A percentile compares a stretch with the other conserved stretches of the same genome.
Evolutionary conservation across 2,329 filamentous ascomycete genomes (phyloP).

Genomic region (Exophiala viscosa): DNA sequence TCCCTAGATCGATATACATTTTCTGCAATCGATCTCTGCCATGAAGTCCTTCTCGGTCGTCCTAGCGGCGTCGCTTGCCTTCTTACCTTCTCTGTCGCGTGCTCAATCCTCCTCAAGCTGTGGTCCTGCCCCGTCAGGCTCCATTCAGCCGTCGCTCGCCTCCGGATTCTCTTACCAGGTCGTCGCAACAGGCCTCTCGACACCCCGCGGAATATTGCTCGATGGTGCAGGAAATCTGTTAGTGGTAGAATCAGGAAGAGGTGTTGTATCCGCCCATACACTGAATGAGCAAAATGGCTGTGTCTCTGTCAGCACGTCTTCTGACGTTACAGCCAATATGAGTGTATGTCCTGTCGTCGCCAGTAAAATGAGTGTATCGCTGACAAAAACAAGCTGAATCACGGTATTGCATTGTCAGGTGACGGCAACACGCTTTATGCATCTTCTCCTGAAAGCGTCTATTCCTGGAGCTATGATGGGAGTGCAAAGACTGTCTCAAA

Average conservation of each 20-base stretch:
- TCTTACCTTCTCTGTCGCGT: slow-evolving; percentile 5
- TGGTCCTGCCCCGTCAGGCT: slow-evolving; percentile 25
- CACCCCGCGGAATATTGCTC: slow-evolving; percentile 47
- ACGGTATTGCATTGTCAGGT: slow-evolving; percentile 49
- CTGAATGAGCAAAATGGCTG: slow-evolving; percentile 36
- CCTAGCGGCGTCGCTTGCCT: background rate
- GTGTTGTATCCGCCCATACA: slow-evolving; percentile 37
- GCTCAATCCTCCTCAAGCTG: slow-evolving; percentile 22
- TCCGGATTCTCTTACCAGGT: slow-evolving; percentile 37
- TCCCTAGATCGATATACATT: background rate
- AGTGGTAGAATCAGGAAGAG: slow-evolving; percentile 43
- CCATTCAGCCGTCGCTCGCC: slow-evolving; percentile 27
- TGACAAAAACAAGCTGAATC: slow-evolving; percentile 39
- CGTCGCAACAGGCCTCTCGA: slow-evolving; percentile 44
- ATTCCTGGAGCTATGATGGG: slow-evolving; percentile 63
- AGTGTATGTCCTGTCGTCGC: slow-evolving; percentile 16
- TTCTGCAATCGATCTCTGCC: background rate
- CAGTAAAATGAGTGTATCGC: background rate
- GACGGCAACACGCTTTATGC: slow-evolving; percentile 51
- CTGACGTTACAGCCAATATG: slow-evolving; percentile 18
- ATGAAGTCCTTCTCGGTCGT: background rate
- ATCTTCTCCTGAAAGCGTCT: slow-evolving; percentile 58
- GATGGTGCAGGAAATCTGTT: slow-evolving; percentile 47
- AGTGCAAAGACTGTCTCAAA: slow-evolving; percentile 45
- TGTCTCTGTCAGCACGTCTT: slow-evolving; percentile 25